Percentiles rank a stretch among this genome's conserved stretches.
These are phyloP conservation scores for Apiotrichum montevideense DNA, from an alignment of 1,284 basidiomycete species.

Conservation along the genomic window DNA sequence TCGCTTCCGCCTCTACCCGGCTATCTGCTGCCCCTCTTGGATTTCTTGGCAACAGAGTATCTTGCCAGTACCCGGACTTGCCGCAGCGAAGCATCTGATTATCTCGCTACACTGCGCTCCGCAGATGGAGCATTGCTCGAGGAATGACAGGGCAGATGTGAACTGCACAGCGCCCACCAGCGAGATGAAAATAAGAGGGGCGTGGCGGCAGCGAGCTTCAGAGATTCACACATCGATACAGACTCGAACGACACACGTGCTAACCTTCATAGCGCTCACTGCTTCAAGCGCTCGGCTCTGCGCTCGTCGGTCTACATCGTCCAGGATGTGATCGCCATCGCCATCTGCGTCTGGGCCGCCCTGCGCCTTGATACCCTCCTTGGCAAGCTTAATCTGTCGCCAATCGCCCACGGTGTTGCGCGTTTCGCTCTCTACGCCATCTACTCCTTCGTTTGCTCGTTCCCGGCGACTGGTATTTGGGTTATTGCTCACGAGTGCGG, in stretches of 20 bases:
- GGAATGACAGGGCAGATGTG: too few species aligned
- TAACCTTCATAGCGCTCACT: slow-evolving; percentile 61
- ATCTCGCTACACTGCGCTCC: too few species aligned
- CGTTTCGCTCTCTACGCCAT: slow-evolving; percentile 70
- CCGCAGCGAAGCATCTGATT: too few species aligned
- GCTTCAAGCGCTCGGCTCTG: slow-evolving; percentile 84
- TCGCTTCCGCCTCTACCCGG: too few species aligned
- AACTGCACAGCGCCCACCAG: too few species aligned
- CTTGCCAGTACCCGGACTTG: too few species aligned
- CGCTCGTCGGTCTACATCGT: slow-evolving; percentile 75
- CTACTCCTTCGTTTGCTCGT: slow-evolving; percentile 74
- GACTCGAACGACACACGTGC: background rate
- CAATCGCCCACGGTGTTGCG: slow-evolving; percentile 57
- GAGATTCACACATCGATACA: too few species aligned
- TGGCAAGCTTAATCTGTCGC: slow-evolving; percentile 20
- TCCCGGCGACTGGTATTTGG: slow-evolving; percentile 91
- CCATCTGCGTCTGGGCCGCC: slow-evolving; percentile 62
- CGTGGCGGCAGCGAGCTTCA: too few species aligned
- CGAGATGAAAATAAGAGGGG: too few species aligned
- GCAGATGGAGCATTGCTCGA: too few species aligned
- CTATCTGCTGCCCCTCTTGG: too few species aligned
- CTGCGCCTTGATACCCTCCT: slow-evolving; percentile 59
- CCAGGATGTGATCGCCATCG: slow-evolving; percentile 70
- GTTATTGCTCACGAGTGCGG: slow-evolving; percentile 77
- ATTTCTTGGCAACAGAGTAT: too few species aligned